Evolutionary conservation across 2,329 filamentous ascomycete genomes (phyloP), one percentile per base, ranked within the genome.

Genomic region (Orbilia ellipsospora): DNA sequence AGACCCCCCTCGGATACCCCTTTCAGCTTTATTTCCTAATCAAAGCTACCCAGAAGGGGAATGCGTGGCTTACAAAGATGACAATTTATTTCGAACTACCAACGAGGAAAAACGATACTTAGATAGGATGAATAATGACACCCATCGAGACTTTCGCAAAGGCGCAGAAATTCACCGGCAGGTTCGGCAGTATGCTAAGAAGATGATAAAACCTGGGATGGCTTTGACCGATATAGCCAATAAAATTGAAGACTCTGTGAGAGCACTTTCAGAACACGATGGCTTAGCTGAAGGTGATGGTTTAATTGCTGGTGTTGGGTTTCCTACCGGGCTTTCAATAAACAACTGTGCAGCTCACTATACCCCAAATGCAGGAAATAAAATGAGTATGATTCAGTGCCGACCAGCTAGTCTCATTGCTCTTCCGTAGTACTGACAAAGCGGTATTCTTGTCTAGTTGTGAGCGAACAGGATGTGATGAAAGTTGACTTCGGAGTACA

Each of bases 111-210:
- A 94, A 84, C 88, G 92, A 63, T 89, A 94, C 80, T 86, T 94
- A 64, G 91, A 94, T 82, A 91, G 91, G 80, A 88, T 93, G 84
- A 90, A 93, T 82, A 89, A 88, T 79, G 90, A 94, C 77, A 94
- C 92, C 84, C 83, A 96, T 62, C 85, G 87, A 75, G 92, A 96
- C 80, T 96, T 94, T 82, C 90, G 93, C 77, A 88, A 94, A 80
- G 92, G 89, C 55, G 92, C 92, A n/a, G 92, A 96, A 83, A 88
- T 92, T n/a, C 93, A 96, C 82, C 89, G 93, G 68, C 91, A 96
- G 81, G 92, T 95, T 69, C 90, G 93, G 60, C 90, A 93, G 82
- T 94, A 91, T 87, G 92, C 91, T 2, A 90, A 92, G 83, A 90
- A 90, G 81, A 90, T 86, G 80, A 92, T 95, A 81, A 91, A 91